Evolutionary conservation across 2,329 filamentous ascomycete genomes (phyloP).

Genomic region (Exophiala lecanii-corni): DNA sequence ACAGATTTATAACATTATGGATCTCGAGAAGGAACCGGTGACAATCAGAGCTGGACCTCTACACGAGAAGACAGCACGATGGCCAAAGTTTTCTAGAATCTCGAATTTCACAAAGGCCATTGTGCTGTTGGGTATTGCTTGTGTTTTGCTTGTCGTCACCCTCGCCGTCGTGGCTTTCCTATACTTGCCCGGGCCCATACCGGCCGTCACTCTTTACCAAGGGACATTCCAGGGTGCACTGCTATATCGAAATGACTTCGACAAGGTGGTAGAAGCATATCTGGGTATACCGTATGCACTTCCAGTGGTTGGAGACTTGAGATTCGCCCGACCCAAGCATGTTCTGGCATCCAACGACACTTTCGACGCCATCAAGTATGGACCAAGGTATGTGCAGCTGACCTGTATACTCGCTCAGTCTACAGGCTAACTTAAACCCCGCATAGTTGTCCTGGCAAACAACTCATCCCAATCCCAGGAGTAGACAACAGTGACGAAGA

Average conservation of each 20-base stretch:
- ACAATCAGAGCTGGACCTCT: too few relatives aligned
- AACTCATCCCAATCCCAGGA: not conserved
- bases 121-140: not conserved
- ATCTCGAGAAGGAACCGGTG: too few relatives aligned
- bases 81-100: not conserved
- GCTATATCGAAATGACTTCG: not conserved
- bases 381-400: constrained; percentile 14
- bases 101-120: not conserved
- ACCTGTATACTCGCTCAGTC: too few relatives aligned
- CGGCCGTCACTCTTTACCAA: not conserved
- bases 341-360: constrained; percentile 27
- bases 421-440: too few relatives aligned
- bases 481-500: constrained; percentile 15
- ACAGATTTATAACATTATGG: too few relatives aligned
- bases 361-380: constrained; percentile 36
- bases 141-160: not conserved
- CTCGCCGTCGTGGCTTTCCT: not conserved
- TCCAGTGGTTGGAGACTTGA: constrained; percentile 42
- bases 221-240: constrained; percentile 1
- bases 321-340: constrained; percentile 40
- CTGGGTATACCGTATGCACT: constrained; percentile 47
- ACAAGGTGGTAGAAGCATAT: constrained; percentile 34
- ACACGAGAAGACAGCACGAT: too few relatives aligned
- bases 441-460: constrained; percentile 9
- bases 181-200: not conserved